Conservation (phyloP, 1,284 basidiomycete genomes). For the Cryptococcus sp. region DNA sequence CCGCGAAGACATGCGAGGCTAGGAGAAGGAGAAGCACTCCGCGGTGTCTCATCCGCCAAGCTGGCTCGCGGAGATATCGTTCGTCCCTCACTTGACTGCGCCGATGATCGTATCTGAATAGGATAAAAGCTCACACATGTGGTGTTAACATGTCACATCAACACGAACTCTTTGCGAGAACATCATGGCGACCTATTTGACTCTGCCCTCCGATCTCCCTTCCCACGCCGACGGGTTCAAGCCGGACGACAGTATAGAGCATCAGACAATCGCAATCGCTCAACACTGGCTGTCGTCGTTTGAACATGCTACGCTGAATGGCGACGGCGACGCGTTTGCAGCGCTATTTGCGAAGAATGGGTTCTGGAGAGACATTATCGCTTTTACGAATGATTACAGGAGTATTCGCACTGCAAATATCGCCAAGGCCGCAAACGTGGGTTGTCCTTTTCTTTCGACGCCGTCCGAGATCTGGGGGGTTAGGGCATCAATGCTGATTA, state of each 20-base stretch:
- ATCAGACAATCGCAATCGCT: constrained; percentile 19
- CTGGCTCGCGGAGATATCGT: no score
- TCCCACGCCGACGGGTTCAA: constrained; percentile 22
- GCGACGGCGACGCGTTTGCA: constrained; percentile 20
- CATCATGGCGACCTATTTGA: constrained; percentile 6
- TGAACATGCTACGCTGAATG: constrained; percentile 15
- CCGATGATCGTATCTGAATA: no score
- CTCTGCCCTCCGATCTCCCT: constrained; percentile 23
- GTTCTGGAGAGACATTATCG: constrained; percentile 33
- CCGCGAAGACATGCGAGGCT: no score
- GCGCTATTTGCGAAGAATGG: constrained; percentile 26
- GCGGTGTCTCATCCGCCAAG: no score
- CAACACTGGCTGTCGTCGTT: constrained; percentile 25
- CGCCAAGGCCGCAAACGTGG: constrained; percentile 25
- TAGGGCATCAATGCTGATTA: background rate
- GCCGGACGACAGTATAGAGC: constrained; percentile 17
- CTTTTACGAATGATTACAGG: constrained; percentile 33
- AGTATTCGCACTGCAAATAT: constrained; percentile 24
- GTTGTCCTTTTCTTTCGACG: background rate
- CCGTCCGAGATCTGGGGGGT: background rate
- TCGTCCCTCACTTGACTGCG: no score
- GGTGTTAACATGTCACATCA: no score
- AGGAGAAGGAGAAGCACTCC: no score
- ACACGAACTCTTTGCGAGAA: no score
- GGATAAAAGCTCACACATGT: no score